Evolutionary conservation across 306 rosid species (phyloP).

Genomic region (Mimosa pudica): DNA sequence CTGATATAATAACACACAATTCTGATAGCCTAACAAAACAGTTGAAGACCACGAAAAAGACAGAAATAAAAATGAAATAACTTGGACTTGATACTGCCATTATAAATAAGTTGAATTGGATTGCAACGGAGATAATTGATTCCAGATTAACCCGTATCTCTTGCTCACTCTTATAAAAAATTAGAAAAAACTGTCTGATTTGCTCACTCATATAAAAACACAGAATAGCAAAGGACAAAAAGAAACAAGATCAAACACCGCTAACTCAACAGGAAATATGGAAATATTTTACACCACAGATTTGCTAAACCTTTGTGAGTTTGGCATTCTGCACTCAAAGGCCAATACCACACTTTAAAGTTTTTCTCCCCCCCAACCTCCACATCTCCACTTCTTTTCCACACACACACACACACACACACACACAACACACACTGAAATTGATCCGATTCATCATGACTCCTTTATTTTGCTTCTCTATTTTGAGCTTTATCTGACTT

Average conservation of each 20-base stretch:
- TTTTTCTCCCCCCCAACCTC: neutral
- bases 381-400: neutral
- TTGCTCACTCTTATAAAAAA: neutral
- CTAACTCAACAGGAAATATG: neutral
- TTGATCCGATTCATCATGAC: neutral
- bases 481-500: neutral
- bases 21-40: neutral
- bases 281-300: neutral
- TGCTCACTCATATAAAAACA: neutral
- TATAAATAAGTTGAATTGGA: neutral
- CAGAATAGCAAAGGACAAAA: neutral
- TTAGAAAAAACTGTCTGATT: neutral
- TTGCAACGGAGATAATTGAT: neutral
- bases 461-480: neutral
- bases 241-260: neutral
- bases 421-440: neutral
- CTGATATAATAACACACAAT: neutral
- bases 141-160: neutral
- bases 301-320: neutral
- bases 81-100: neutral
- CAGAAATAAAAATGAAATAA: neutral
- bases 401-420: too few species aligned
- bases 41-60: neutral
- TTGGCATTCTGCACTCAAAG: neutral
- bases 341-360: neutral